phyloP scores from a whole-genome alignment of 352 stramenopile genomes.

The Phytophthora colocasiae region DNA sequence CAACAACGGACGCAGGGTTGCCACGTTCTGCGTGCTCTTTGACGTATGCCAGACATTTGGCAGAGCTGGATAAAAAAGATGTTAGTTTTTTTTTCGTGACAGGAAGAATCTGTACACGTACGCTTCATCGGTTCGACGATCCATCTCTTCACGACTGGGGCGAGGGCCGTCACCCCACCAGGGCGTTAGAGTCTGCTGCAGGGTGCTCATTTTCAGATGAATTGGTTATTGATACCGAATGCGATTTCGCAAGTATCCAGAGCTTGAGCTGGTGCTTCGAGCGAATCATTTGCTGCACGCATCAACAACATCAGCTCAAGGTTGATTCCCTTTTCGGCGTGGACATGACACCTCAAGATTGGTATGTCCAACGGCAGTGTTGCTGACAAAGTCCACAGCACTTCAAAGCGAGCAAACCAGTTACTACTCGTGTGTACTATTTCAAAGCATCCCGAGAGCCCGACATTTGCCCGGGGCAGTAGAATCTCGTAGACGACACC shows the following conservation, averaged over 20 bases:
- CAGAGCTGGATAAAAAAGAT: conserved; percentile 15
- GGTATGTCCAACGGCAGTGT: not conserved
- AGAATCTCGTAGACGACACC: too few species aligned
- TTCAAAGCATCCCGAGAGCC: too few species aligned
- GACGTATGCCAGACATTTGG: conserved; percentile 44
- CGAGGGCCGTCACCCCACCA: conserved; percentile 12
- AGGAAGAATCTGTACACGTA: conserved; percentile 1
- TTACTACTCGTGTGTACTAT: too few species aligned
- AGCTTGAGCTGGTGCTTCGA: not conserved
- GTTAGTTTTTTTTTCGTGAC: not conserved
- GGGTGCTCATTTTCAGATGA: not conserved
- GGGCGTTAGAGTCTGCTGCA: conserved; percentile 5
- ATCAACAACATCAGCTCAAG: not conserved
- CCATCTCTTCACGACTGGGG: conserved; percentile 17
- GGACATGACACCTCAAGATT: not conserved
- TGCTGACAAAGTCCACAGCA: too few species aligned
- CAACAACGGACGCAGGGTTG: conserved; percentile 42
- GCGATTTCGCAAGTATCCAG: not conserved
- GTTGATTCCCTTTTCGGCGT: not conserved
- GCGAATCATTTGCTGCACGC: conserved; percentile 1
- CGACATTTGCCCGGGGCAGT: too few species aligned
- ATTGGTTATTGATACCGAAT: not conserved
- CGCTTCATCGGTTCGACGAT: conserved; percentile 20
- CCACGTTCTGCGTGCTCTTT: conserved; percentile 43
- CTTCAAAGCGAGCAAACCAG: too few species aligned